These are phyloP conservation scores for Fragaria iinumae DNA, from an alignment of 306 rosid species.

Conservation along the genomic window DNA sequence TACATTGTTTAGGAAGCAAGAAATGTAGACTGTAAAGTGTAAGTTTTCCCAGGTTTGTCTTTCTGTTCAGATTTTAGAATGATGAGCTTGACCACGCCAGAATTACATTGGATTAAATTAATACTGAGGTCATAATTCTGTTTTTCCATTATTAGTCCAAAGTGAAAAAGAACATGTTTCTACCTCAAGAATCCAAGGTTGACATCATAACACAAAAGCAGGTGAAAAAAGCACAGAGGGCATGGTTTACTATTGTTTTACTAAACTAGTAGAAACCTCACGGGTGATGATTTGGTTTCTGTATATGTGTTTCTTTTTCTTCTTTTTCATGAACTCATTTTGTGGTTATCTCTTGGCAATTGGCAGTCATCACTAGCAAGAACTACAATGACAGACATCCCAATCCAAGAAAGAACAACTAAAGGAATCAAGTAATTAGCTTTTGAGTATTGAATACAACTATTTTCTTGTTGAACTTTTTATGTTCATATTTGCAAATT, in stretches of 20 bases:
- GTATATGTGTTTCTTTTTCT: not conserved
- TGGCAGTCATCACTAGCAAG: not conserved
- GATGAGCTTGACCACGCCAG: not conserved
- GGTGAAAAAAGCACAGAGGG: not conserved
- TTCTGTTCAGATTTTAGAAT: not conserved
- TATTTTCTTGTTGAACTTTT: not conserved
- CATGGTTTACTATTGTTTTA: not conserved
- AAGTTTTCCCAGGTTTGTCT: not conserved
- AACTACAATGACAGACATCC: not conserved
- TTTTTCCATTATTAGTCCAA: not conserved
- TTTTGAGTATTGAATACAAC: not conserved
- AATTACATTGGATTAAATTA: not conserved
- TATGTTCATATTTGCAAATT: not conserved
- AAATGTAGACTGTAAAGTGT: not conserved
- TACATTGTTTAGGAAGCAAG: slow-evolving; percentile 1
- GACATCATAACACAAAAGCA: not conserved
- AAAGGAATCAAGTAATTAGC: not conserved
- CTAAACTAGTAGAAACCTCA: not conserved
- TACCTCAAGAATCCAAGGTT: not conserved
- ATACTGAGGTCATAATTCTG: not conserved
- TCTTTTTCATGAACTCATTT: not conserved
- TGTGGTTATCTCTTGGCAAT: not conserved
- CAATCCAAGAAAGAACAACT: not conserved
- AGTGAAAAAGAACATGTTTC: slow-evolving; percentile 12
- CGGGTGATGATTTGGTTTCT: not conserved